Conservation (phyloP, 2,329 filamentous ascomycete species). For the Calonectria honghensis region DNA sequence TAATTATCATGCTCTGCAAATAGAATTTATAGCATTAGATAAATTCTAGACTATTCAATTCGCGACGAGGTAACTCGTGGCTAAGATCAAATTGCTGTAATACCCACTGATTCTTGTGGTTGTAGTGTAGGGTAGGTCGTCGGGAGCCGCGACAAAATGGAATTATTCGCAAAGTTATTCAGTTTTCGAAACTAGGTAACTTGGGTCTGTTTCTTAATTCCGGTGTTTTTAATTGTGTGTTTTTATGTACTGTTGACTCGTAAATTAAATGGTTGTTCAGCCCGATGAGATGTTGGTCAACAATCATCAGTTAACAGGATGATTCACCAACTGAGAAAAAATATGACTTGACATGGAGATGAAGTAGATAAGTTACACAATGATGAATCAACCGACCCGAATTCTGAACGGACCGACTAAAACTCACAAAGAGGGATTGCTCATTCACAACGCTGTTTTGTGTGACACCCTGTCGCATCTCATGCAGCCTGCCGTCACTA, state of each 20-base stretch:
- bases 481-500: background rate
- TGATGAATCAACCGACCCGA: background rate
- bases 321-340: background rate
- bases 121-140: background rate
- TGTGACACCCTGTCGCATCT: background rate
- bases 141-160: background rate
- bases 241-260: background rate
- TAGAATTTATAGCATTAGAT: background rate
- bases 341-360: background rate
- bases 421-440: background rate
- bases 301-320: background rate
- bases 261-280: background rate
- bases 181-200: background rate
- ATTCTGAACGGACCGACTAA: background rate
- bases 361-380: background rate
- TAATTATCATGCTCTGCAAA: background rate
- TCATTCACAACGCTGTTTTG: background rate
- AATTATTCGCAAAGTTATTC: background rate
- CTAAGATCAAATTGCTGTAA: background rate
- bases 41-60: background rate
- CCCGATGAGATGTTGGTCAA: background rate
- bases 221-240: background rate
- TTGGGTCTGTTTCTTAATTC: background rate
- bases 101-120: background rate
- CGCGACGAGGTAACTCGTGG: background rate